These are phyloP conservation scores for Starmera caribaea DNA, from an alignment of 805 yeast species.

Conservation along the genomic window DNA sequence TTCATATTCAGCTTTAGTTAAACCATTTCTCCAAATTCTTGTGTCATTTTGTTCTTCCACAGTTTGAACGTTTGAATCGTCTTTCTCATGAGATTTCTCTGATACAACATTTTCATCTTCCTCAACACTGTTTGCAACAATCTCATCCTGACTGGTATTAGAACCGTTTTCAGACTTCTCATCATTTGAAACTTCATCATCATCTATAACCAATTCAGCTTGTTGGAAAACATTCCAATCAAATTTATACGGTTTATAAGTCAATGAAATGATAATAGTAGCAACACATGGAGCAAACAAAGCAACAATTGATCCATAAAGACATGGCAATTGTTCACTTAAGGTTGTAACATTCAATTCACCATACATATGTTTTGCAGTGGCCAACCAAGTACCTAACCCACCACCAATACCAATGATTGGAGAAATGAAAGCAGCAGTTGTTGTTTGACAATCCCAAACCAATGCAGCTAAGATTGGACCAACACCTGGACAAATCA, in stretches of 20 bases:
- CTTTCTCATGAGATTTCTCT: not conserved
- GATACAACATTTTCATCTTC: not conserved
- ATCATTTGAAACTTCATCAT: not conserved
- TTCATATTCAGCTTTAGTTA: not conserved
- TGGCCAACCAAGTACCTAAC: constrained; percentile 29
- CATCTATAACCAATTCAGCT: not conserved
- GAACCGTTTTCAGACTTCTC: not conserved
- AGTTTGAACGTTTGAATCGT: not conserved
- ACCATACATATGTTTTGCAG: constrained; percentile 27
- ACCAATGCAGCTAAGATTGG: constrained; percentile 29
- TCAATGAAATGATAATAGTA: not conserved
- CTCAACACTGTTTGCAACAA: not conserved
- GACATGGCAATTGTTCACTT: not conserved
- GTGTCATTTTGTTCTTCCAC: not conserved
- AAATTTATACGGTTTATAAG: not conserved
- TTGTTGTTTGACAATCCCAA: constrained; percentile 26
- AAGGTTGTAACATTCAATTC: constrained; percentile 3
- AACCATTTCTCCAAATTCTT: not conserved
- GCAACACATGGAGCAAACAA: not conserved
- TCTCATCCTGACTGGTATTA: not conserved
- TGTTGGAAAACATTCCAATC: not conserved
- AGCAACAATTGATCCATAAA: not conserved
- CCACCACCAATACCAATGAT: constrained; percentile 28
- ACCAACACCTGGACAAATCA: constrained; percentile 32
- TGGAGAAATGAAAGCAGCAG: constrained; percentile 30